phyloP scores from a whole-genome alignment of 164 flowering plant species.

The Echeveria elegans region DNA sequence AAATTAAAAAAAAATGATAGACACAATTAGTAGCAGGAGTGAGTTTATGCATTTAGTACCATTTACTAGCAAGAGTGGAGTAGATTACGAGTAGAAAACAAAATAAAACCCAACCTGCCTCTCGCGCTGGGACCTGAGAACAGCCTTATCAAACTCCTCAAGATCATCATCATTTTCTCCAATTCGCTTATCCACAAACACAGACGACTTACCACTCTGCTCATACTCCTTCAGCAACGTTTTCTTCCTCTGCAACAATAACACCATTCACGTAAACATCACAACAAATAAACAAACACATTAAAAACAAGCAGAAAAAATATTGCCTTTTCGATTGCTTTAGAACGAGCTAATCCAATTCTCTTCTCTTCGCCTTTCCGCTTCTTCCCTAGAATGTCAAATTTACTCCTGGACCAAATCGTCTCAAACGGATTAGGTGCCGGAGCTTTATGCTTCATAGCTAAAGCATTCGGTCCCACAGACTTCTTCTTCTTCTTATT shows the following conservation, averaged over 20 bases:
- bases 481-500: constrained; percentile 24
- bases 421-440: constrained; percentile 69
- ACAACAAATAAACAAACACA: neutral
- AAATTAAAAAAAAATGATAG: neutral
- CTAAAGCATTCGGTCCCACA: constrained; percentile 30
- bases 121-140: constrained; percentile 84
- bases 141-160: constrained; percentile 78
- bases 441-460: constrained; percentile 50
- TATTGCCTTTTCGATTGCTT: constrained; percentile 61
- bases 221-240: constrained; percentile 83
- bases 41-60: neutral
- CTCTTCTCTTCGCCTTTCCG: constrained; percentile 86
- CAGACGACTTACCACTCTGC: constrained; percentile 71
- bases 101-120: constrained; percentile 41
- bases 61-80: neutral
- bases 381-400: constrained; percentile 80
- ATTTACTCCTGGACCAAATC: constrained; percentile 85
- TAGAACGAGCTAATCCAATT: constrained; percentile 70
- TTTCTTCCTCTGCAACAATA: constrained; percentile 51
- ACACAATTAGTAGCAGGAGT: neutral
- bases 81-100: neutral
- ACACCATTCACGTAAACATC: neutral
- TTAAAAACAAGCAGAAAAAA: neutral
- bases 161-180: constrained; percentile 70
- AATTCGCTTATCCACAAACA: constrained; percentile 80